Percentiles rank a stretch among this genome's conserved stretches.
Conservation (phyloP, 345 rosid genomes). For the Salix purpurea region DNA sequence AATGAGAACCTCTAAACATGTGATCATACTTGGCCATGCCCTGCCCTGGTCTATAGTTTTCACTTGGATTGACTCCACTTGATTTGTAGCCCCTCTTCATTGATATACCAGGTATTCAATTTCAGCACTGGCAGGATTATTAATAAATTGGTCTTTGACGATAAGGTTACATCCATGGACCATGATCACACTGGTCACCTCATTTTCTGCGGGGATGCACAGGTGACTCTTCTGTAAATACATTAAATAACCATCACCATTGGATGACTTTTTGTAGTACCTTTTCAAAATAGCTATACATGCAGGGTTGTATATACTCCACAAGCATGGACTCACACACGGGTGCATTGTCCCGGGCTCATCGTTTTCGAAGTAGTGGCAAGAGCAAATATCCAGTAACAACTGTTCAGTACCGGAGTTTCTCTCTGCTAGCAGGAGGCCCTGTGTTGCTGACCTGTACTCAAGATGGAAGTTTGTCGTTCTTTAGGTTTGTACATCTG, state of each 20-base stretch:
- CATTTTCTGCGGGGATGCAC: constrained; percentile 89
- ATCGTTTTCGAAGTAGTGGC: constrained; percentile 57
- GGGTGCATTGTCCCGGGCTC: constrained; percentile 78
- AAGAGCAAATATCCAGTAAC: constrained; percentile 72
- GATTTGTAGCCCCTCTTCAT: constrained; percentile 12
- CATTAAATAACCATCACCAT: neutral
- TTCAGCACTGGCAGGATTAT: constrained; percentile 97
- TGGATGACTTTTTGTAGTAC: neutral
- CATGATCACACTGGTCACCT: constrained; percentile 96
- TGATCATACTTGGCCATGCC: neutral
- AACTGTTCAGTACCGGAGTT: constrained; percentile 84
- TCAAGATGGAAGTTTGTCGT: constrained; percentile 83
- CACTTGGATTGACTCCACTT: constrained; percentile 6
- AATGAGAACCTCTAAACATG: neutral
- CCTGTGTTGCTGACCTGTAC: constrained; percentile 88
- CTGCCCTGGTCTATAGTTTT: neutral
- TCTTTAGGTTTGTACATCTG: constrained; percentile 62
- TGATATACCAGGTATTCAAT: constrained; percentile 66
- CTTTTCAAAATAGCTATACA: constrained; percentile 4
- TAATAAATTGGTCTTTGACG: constrained; percentile 47
- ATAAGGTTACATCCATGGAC: constrained; percentile 87
- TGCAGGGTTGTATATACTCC: constrained; percentile 81
- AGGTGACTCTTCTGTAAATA: constrained; percentile 35
- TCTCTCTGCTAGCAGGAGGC: constrained; percentile 81
- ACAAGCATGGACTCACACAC: constrained; percentile 70